Base-by-base conservation (phyloP, 169 alveolate genomes). In the Eimeria falciformis region DNA sequence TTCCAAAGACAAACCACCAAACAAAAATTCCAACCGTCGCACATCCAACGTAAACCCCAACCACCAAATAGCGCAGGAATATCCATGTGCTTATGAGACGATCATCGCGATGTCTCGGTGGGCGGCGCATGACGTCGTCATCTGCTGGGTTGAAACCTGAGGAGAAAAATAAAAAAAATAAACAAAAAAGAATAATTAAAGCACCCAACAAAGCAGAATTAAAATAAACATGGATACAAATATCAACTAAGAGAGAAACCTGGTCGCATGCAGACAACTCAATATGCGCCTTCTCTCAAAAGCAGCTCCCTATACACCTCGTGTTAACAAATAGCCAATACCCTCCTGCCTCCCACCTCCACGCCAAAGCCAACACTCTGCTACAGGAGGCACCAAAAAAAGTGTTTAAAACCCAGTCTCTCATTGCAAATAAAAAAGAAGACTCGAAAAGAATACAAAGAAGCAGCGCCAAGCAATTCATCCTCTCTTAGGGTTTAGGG, bases 141-240 rank as follows among this genome's bases (percentile, higher is more conserved):
- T 99, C 99, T 46, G 99, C 99, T 17, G 99, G 99, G 95, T 99
- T 99, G 97, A 99, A 99, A 27, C 99, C 99, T 93, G 91, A 9
- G 29, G 21, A 58, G 9, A 58, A 25, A 5, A 23, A 2, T 3
- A 18, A 17, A 23, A 47, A 17, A 4, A 14, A 25, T 43, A 2
- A 7, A 21, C 86, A 47, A 17, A 45, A 50, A 11, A 50, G 18
- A 50, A 21, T 50, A 21, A 50, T 1, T 50, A 50, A 21, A n/a
- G n/a, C n/a, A n/a, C n/a, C n/a, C n/a, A n/a, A n/a, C n/a, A n/a
- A n/a, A n/a, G n/a, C n/a, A n/a, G n/a, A n/a, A n/a, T n/a, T n/a
- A n/a, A n/a, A n/a, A n/a, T n/a, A n/a, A n/a, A n/a, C n/a, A n/a
- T n/a, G n/a, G n/a, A n/a, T n/a, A n/a, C n/a, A n/a, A n/a, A n/a